phyloP scores from a whole-genome alignment of 2,329 filamentous ascomycete species.

The Xylaria sp. region DNA sequence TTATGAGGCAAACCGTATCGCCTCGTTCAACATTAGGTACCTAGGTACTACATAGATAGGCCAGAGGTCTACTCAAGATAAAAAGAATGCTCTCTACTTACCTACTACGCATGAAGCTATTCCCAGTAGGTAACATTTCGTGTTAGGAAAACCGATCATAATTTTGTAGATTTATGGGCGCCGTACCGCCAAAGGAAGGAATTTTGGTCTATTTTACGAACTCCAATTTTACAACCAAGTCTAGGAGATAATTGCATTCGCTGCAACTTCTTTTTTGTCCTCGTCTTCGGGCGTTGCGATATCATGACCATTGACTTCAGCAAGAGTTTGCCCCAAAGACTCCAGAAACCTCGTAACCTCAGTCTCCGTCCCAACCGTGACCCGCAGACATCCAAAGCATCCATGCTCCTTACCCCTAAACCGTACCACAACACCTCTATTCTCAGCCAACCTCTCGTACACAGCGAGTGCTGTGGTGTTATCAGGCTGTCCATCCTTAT shows the following conservation, averaged over 20 bases:
- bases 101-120: neutral
- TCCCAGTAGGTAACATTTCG: neutral
- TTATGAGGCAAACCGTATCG: constrained; percentile 21
- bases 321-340: constrained; percentile 67
- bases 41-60: no score
- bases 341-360: constrained; percentile 84
- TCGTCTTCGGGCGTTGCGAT: constrained; percentile 45
- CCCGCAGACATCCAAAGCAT: constrained; percentile 86
- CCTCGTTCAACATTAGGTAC: neutral
- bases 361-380: constrained; percentile 89
- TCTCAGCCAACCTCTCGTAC: constrained; percentile 87
- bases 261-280: constrained; percentile 51
- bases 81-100: neutral
- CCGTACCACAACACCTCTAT: constrained; percentile 87
- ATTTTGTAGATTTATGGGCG: neutral
- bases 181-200: neutral
- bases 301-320: constrained; percentile 55
- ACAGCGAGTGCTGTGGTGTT: constrained; percentile 81
- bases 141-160: neutral
- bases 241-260: constrained; percentile 53
- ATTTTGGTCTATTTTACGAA: constrained; percentile 14
- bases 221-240: constrained; percentile 17
- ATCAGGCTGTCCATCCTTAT: constrained; percentile 76
- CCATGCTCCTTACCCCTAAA: constrained; percentile 94
- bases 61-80: neutral